These are phyloP conservation scores for Phytophthora gonapodyides DNA, from an alignment of 352 stramenopile species.

Conservation along the genomic window DNA sequence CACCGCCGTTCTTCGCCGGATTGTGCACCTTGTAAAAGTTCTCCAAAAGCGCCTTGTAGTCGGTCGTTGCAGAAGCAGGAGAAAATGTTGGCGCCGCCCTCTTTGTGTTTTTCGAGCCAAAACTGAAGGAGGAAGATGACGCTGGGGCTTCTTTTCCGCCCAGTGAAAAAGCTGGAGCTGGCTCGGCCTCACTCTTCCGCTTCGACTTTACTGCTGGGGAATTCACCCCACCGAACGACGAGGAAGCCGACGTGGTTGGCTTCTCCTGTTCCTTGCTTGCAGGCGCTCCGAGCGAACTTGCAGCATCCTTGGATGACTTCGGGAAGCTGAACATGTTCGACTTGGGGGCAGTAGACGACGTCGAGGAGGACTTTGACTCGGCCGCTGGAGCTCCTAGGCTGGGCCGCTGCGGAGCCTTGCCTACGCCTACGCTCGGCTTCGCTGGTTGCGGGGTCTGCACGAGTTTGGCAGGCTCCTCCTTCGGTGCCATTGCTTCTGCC, in stretches of 20 bases:
- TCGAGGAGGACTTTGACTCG: conserved; percentile 19
- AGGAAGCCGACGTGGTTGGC: conserved; percentile 2
- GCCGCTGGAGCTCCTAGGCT: conserved; percentile 32
- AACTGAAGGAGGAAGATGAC: conserved; percentile 32
- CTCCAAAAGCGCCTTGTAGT: conserved; percentile 58
- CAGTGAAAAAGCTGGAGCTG: conserved; percentile 30
- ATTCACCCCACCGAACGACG: conserved; percentile 23
- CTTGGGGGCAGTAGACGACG: conserved; percentile 15
- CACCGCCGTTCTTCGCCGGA: conserved; percentile 37
- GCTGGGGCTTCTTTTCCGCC: conserved; percentile 34
- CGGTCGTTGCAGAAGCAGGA: conserved; percentile 17
- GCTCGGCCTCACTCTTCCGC: conserved; percentile 12
- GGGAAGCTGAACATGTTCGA: conserved; percentile 36
- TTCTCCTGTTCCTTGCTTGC: conserved; percentile 14
- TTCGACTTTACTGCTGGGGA: conserved; percentile 33
- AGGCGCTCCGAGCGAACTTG: conserved; percentile 16
- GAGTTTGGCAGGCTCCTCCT: conserved; percentile 56
- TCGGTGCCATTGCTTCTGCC: conserved; percentile 60
- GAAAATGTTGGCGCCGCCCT: conserved; percentile 13
- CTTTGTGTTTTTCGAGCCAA: conserved; percentile 24
- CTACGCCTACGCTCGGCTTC: conserved; percentile 38
- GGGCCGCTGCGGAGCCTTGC: conserved; percentile 49
- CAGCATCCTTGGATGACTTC: conserved; percentile 22
- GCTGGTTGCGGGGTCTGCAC: conserved; percentile 49
- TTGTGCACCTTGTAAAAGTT: conserved; percentile 78